These are phyloP conservation scores for Moricandia arvensis DNA, from an alignment of 345 rosid genomes.

Conservation along the genomic window DNA sequence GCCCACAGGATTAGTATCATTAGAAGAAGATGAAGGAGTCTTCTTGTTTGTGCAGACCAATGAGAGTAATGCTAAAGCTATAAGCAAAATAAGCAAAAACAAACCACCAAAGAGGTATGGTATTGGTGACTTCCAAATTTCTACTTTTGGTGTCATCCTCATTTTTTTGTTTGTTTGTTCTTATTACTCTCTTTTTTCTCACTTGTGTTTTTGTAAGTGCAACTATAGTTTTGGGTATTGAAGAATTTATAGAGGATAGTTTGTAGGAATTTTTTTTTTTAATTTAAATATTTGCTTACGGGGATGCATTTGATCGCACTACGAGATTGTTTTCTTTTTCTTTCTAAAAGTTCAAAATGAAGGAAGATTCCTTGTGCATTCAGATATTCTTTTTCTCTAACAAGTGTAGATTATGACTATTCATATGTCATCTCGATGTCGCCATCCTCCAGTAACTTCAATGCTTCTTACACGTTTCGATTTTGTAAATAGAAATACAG, in stretches of 20 bases:
- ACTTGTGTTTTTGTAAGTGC: not conserved
- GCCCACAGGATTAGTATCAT: not conserved
- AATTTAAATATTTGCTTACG: not conserved
- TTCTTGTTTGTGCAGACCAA: constrained; percentile 39
- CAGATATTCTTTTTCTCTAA: constrained; percentile 21
- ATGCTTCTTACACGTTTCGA: not conserved
- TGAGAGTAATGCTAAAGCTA: constrained; percentile 40
- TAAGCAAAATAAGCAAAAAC: constrained; percentile 35
- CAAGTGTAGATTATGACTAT: not conserved
- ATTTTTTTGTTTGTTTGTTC: not conserved
- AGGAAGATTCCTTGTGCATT: constrained; percentile 30
- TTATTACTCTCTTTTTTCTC: not conserved
- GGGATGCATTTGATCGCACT: not conserved
- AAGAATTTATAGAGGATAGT: constrained; percentile 15
- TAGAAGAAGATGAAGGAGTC: not conserved
- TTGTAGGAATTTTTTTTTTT: not conserved
- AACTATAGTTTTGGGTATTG: constrained; percentile 8
- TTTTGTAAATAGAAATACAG: not conserved
- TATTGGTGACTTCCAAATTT: constrained; percentile 46
- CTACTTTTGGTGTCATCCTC: constrained; percentile 24
- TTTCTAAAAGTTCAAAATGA: not conserved
- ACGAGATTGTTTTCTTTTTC: not conserved
- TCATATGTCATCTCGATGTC: constrained; percentile 14
- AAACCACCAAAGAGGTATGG: constrained; percentile 54
- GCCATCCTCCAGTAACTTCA: constrained; percentile 4